Percentiles rank a stretch among this genome's conserved stretches.
These are phyloP conservation scores for Fusarium sp. DNA, from an alignment of 2,329 filamentous ascomycete genomes.

Conservation along the genomic window DNA sequence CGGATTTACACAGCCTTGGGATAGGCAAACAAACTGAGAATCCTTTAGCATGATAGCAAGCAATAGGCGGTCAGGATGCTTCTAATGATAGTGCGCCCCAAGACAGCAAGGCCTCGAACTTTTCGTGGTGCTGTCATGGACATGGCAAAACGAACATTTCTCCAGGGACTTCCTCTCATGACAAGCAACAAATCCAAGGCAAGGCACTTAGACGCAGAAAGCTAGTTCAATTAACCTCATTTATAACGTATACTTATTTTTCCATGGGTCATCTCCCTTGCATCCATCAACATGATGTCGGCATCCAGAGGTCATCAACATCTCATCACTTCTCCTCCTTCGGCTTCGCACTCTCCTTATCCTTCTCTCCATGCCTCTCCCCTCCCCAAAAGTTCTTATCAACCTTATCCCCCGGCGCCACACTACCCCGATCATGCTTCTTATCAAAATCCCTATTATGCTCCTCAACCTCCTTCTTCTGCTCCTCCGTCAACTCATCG, in stretches of 20 bases:
- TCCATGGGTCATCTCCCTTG: accelerated
- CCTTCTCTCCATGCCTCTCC: conserved; percentile 13
- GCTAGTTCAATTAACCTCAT: accelerated
- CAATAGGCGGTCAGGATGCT: background rate
- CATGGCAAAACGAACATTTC: accelerated
- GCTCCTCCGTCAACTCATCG: conserved; percentile 60
- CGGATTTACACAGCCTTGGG: background rate
- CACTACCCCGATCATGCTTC: conserved; percentile 61
- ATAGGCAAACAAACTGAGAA: background rate
- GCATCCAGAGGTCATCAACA: background rate
- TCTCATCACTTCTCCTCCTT: conserved; percentile 5
- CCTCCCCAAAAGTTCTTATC: conserved; percentile 66
- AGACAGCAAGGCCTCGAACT: accelerated
- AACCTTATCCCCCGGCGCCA: conserved; percentile 63
- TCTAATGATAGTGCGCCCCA: background rate
- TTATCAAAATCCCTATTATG: conserved; percentile 70
- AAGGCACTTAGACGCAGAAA: no score
- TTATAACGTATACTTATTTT: accelerated
- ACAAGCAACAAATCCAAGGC: background rate
- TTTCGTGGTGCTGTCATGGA: accelerated
- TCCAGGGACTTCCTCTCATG: accelerated
- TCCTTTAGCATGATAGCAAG: background rate
- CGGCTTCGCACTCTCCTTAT: background rate
- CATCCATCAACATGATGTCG: background rate
- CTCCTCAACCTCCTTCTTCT: conserved; percentile 67